Percentiles rank a stretch among this genome's conserved stretches.
Evolutionary conservation across 2,329 filamentous ascomycete species (phyloP).

Genomic region (Fusarium tricinctum): DNA sequence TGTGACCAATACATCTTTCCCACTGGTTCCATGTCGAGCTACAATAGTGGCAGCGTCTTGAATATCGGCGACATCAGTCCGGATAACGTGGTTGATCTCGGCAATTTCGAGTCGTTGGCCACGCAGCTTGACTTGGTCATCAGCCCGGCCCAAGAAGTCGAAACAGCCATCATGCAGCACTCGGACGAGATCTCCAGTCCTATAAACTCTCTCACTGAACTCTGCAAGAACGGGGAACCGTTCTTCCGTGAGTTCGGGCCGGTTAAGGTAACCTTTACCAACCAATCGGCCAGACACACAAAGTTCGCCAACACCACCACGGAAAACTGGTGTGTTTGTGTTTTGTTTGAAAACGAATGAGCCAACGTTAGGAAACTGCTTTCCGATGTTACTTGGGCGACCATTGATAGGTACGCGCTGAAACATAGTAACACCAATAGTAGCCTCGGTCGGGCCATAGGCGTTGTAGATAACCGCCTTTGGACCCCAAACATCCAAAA

Average conservation of each 20-base stretch:
- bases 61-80: conserved; percentile 68
- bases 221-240: conserved; percentile 76
- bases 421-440: conserved; percentile 92
- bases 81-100: conserved; percentile 90
- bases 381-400: conserved; percentile 88
- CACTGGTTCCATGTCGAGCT: conserved; percentile 74
- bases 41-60: conserved; percentile 84
- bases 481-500: conserved; percentile 86
- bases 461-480: conserved; percentile 89
- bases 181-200: conserved; percentile 90
- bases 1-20: conserved; percentile 86
- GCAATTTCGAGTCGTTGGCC: conserved; percentile 91
- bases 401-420: conserved; percentile 83
- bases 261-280: conserved; percentile 89
- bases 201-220: conserved; percentile 77
- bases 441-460: conserved; percentile 92
- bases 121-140: conserved; percentile 92
- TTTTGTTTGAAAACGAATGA: conserved; percentile 81
- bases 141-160: conserved; percentile 87
- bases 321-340: conserved; percentile 78
- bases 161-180: conserved; percentile 85
- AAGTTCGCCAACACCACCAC: conserved; percentile 86
- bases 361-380: conserved; percentile 89
- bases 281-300: conserved; percentile 90
- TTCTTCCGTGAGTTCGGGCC: conserved; percentile 80